A percentile compares a stretch with the other conserved stretches of the same genome.
Evolutionary conservation across 176 grass and related monocot species (phyloP).

Genomic region (Echinochloa phyllopogon): DNA sequence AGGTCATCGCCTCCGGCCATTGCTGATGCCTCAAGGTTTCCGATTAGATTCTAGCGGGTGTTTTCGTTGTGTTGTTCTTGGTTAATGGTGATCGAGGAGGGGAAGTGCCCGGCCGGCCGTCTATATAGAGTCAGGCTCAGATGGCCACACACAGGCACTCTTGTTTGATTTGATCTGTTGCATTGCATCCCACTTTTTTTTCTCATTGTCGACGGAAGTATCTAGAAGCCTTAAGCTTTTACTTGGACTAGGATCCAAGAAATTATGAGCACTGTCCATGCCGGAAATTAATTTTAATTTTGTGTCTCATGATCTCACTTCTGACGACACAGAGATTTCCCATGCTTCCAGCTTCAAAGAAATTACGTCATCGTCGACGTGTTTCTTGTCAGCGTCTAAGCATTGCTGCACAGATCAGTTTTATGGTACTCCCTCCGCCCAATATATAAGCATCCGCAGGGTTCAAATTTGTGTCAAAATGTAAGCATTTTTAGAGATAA

Average conservation of each 20-base stretch:
- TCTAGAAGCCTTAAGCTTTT: background rate
- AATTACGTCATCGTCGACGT: background rate
- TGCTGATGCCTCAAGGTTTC: background rate
- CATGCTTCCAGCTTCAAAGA: background rate
- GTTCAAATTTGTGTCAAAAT: no score
- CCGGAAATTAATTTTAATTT: background rate
- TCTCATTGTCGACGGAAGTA: background rate
- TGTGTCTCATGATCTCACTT: background rate
- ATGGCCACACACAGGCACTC: background rate
- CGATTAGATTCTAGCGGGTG: background rate
- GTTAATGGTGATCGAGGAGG: background rate
- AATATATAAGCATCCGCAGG: no score
- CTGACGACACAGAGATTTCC: background rate
- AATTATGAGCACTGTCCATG: background rate
- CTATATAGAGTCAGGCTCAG: background rate
- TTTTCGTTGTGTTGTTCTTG: background rate
- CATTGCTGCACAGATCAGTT: background rate
- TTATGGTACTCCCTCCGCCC: no score
- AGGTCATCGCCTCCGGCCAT: slow-evolving; percentile 49
- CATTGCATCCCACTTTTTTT: background rate
- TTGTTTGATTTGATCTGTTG: background rate
- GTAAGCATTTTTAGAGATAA: no score
- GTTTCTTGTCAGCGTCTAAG: slow-evolving; percentile 19
- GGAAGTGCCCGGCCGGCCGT: background rate
- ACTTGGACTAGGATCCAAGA: slow-evolving; percentile 18